Percentiles rank a stretch among this genome's conserved stretches.
Conservation (phyloP, 129 eudicot genomes). For the Centella asiatica region DNA sequence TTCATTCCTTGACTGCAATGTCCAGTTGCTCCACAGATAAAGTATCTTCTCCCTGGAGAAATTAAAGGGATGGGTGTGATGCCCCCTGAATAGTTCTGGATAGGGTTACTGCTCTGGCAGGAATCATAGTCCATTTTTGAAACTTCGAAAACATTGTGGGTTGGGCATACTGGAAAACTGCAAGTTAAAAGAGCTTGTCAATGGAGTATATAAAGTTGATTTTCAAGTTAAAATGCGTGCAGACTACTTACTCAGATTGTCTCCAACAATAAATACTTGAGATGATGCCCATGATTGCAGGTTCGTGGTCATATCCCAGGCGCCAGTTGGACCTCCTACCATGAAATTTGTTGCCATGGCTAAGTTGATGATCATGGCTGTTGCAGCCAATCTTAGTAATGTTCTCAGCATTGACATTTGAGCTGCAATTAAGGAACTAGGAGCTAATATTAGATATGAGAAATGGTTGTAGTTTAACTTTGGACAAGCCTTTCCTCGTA, state of each 20-base stretch:
- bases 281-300: constrained; percentile 50
- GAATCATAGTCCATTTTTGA: constrained; percentile 39
- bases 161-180: constrained; percentile 49
- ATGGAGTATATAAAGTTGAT: background rate
- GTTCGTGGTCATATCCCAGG: constrained; percentile 49
- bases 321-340: constrained; percentile 54
- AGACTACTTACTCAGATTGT: constrained; percentile 38
- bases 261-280: constrained; percentile 46
- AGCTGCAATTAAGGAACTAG: constrained; percentile 17
- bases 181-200: constrained; percentile 5
- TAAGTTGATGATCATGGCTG: constrained; percentile 26
- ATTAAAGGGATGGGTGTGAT: constrained; percentile 34
- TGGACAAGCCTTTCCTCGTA: constrained; percentile 1
- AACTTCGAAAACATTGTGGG: constrained; percentile 57
- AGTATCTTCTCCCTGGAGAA: constrained; percentile 54
- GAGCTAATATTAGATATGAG: constrained; percentile 12
- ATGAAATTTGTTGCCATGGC: constrained; percentile 39
- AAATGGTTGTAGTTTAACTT: constrained; percentile 9
- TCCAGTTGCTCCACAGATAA: constrained; percentile 64
- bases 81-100: constrained; percentile 22
- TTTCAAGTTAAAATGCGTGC: background rate
- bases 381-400: constrained; percentile 23
- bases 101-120: constrained; percentile 33
- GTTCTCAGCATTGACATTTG: constrained; percentile 31
- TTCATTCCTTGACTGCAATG: constrained; percentile 81